phyloP scores from a whole-genome alignment of 164 flowering plant species.

The Kalanchoe fedtschenkoi region DNA sequence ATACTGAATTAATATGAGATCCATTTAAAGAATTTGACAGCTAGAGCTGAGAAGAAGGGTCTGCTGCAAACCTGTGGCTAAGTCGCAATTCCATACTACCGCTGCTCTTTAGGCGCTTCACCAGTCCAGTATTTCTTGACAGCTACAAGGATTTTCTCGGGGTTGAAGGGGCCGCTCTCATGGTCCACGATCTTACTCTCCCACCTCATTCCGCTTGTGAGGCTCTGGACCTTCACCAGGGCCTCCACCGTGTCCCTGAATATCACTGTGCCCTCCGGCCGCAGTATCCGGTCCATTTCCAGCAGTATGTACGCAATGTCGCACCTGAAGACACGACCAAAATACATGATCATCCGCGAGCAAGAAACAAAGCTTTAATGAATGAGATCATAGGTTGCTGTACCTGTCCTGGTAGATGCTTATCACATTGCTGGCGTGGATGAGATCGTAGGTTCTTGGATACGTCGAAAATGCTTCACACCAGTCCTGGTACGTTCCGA shows the following conservation, averaged over 20 bases:
- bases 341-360: not conserved
- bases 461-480: conserved; percentile 97
- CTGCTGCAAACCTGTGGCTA: no score
- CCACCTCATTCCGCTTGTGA: conserved; percentile 89
- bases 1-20: no score
- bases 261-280: conserved; percentile 93
- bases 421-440: conserved; percentile 69
- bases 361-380: not conserved
- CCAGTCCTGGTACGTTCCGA: conserved; percentile 94
- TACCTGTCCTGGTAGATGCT: conserved; percentile 90
- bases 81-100: conserved; percentile 10
- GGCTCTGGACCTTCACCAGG: conserved; percentile 65
- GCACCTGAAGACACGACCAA: conserved; percentile 43
- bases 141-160: conserved; percentile 87
- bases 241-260: conserved; percentile 83
- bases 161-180: conserved; percentile 86
- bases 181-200: conserved; percentile 75
- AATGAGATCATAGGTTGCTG: not conserved
- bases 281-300: conserved; percentile 93
- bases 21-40: not conserved
- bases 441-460: conserved; percentile 94
- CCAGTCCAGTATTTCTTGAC: conserved; percentile 90
- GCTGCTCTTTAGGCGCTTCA: conserved; percentile 26
- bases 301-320: conserved; percentile 67
- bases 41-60: not conserved